Conservation (phyloP, 1,284 basidiomycete genomes). For the Irpex lacteus region DNA sequence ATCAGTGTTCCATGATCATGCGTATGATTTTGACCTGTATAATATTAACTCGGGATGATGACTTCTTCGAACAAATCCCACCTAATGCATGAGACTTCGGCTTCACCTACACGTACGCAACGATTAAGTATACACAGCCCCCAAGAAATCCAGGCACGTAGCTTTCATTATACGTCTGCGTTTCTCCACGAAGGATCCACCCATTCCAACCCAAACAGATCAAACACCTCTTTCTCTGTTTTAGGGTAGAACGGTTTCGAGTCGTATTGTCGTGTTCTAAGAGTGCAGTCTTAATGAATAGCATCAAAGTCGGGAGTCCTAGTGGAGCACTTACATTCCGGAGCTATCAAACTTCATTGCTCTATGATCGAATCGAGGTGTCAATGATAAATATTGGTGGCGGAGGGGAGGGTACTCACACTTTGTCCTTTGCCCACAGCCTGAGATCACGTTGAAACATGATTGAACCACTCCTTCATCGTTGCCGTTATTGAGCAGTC, state of each 20-base stretch:
- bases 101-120: too few species aligned
- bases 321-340: constrained; percentile 53
- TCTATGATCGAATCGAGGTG: constrained; percentile 37
- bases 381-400: neutral
- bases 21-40: too few species aligned
- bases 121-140: too few species aligned
- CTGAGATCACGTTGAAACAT: constrained; percentile 82
- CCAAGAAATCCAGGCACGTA: neutral
- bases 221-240: constrained; percentile 70
- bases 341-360: constrained; percentile 81
- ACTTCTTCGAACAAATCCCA: too few species aligned
- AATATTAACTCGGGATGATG: too few species aligned
- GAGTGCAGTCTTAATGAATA: neutral
- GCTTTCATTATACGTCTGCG: constrained; percentile 48
- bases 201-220: constrained; percentile 64
- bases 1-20: too few species aligned
- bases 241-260: constrained; percentile 55
- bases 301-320: neutral
- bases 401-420: constrained; percentile 29
- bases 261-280: constrained; percentile 63
- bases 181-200: constrained; percentile 69
- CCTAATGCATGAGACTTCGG: too few species aligned
- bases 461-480: constrained; percentile 69
- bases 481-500: neutral
- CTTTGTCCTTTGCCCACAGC: constrained; percentile 64